Percentiles rank a stretch among this genome's conserved stretches.
Conservation (phyloP, 202 grass and related monocot species). For the Carex sylvatica region DNA sequence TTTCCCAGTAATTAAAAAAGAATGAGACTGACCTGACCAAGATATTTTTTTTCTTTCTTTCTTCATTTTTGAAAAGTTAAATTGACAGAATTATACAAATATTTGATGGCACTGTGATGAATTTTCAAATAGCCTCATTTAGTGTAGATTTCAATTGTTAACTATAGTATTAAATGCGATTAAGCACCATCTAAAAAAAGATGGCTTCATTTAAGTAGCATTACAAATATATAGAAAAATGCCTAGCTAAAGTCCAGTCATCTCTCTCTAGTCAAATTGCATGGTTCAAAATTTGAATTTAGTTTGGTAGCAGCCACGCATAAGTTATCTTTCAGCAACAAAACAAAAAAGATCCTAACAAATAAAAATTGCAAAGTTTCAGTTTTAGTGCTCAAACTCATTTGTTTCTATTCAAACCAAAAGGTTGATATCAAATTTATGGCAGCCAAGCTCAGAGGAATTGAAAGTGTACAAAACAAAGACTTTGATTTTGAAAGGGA, state of each 20-base stretch:
- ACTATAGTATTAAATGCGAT: background rate
- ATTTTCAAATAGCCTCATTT: background rate
- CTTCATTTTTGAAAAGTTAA: background rate
- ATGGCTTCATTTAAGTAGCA: background rate
- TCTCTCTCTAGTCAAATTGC: background rate
- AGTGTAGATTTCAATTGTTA: background rate
- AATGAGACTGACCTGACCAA: background rate
- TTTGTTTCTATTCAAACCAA: background rate
- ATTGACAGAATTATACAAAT: background rate
- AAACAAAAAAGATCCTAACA: background rate
- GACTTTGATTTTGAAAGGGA: constrained; percentile 1
- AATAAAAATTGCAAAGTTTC: background rate
- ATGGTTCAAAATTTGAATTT: background rate
- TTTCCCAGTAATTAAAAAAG: background rate
- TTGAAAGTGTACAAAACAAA: background rate
- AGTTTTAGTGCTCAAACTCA: background rate
- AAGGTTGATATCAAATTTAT: background rate
- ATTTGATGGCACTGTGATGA: background rate
- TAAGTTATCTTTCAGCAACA: background rate
- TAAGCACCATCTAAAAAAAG: background rate
- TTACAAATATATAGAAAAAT: background rate
- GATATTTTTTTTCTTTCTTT: background rate
- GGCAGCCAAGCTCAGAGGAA: background rate
- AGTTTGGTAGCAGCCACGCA: background rate
- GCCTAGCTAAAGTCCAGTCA: background rate